Evolutionary conservation across 2,329 filamentous ascomycete species (phyloP).

Genomic region (Dactylellina cionopaga): DNA sequence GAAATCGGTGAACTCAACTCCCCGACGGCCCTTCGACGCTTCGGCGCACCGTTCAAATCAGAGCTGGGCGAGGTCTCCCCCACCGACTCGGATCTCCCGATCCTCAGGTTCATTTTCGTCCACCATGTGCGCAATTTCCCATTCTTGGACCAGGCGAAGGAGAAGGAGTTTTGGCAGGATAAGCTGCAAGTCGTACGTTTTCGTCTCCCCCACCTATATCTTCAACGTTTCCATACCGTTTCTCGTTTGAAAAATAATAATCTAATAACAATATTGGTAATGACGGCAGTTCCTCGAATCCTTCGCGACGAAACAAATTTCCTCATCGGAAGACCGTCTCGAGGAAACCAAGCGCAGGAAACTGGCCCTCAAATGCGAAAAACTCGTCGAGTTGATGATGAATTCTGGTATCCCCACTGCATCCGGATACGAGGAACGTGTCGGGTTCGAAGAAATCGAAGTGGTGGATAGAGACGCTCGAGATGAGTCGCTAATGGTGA

Average conservation of each 20-base stretch:
- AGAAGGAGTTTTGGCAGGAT: constrained; percentile 99
- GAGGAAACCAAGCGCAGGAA: constrained; percentile 97
- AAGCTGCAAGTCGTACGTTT: constrained; percentile 83
- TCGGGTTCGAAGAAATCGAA: constrained; percentile 95
- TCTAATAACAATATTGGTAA: constrained; percentile 14
- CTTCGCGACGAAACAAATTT: constrained; percentile 96
- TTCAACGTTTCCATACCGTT: too few species aligned
- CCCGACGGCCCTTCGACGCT: constrained; percentile 90
- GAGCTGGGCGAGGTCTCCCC: constrained; percentile 92
- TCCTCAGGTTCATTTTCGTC: constrained; percentile 96
- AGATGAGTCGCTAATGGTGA: constrained; percentile 85
- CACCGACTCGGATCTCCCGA: constrained; percentile 90
- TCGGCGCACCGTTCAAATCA: constrained; percentile 93
- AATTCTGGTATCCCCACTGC: constrained; percentile 95
- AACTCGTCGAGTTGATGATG: constrained; percentile 99
- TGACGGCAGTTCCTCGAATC: constrained; percentile 84
- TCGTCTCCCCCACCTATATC: background rate
- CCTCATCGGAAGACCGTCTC: constrained; percentile 91
- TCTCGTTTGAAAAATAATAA: too few species aligned
- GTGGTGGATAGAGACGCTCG: constrained; percentile 94
- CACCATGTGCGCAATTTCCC: constrained; percentile 98
- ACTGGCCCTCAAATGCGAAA: constrained; percentile 89
- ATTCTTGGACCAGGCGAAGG: constrained; percentile 92
- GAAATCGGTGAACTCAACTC: constrained; percentile 95
- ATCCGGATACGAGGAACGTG: constrained; percentile 96